phyloP scores from a whole-genome alignment of 495 filamentous ascomycete species.

The Delitschia confertaspora region DNA sequence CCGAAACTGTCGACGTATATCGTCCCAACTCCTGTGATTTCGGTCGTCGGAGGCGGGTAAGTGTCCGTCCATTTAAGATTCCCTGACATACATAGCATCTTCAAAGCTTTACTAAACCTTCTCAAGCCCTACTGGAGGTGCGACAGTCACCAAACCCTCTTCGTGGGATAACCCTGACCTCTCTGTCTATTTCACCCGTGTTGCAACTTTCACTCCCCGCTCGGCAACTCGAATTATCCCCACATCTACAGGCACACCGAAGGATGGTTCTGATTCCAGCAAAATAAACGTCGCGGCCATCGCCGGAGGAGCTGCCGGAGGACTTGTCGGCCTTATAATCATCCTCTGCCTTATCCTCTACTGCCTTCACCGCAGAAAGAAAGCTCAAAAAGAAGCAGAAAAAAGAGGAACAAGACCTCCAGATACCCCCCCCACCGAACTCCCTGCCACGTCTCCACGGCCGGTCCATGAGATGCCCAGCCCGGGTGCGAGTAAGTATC shows the following conservation, averaged over 20 bases:
- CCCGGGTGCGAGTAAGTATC: slow-evolving; percentile 8
- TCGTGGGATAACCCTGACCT: slow-evolving; percentile 31
- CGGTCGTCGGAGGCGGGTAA: slow-evolving; percentile 41
- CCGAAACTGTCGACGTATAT: slow-evolving; percentile 36
- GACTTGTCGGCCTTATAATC: slow-evolving; percentile 22
- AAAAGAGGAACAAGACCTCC: neutral
- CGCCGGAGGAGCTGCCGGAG: slow-evolving; percentile 31
- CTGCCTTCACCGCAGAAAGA: slow-evolving; percentile 28
- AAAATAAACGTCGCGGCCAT: slow-evolving; percentile 28
- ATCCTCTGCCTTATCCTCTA: slow-evolving; percentile 27
- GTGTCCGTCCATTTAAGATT: slow-evolving; percentile 5
- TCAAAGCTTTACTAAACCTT: neutral
- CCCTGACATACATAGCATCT: neutral
- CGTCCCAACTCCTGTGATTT: slow-evolving; percentile 38
- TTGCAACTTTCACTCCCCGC: slow-evolving; percentile 16
- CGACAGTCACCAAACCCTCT: slow-evolving; percentile 33
- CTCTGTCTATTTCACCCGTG: slow-evolving; percentile 30
- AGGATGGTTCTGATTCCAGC: slow-evolving; percentile 3
- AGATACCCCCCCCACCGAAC: slow-evolving; percentile 19
- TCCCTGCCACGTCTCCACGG: slow-evolving; percentile 17
- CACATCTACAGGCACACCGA: slow-evolving; percentile 14
- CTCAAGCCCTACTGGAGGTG: slow-evolving; percentile 34
- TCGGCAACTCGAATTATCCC: slow-evolving; percentile 23
- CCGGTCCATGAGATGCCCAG: slow-evolving; percentile 18
- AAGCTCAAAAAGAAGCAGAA: slow-evolving; percentile 9